These are phyloP conservation scores for Starmera quercuum DNA, from an alignment of 805 yeast species.

Conservation along the genomic window DNA sequence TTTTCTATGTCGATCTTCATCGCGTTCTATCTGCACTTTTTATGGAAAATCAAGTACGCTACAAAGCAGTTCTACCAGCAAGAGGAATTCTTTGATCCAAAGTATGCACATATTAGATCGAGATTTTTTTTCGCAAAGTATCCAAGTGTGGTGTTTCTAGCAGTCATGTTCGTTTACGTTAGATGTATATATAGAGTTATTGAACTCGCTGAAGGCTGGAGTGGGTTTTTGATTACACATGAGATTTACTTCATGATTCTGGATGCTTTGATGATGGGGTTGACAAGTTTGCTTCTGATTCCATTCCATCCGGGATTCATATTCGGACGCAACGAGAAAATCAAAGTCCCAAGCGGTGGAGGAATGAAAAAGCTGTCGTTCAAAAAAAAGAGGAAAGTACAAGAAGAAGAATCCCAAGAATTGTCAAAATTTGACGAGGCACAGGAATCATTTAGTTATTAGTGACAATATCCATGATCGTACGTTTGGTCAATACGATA, in stretches of 20 bases:
- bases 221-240: conserved; percentile 52
- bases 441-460: too few relatives aligned
- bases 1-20: conserved; percentile 58
- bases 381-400: too few relatives aligned
- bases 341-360: neutral
- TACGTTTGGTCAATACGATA: too few relatives aligned
- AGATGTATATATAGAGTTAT: conserved; percentile 69
- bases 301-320: conserved; percentile 59
- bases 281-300: conserved; percentile 40
- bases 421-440: too few relatives aligned
- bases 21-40: conserved; percentile 39
- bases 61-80: conserved; percentile 17
- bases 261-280: conserved; percentile 55
- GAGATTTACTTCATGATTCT: conserved; percentile 53
- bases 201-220: conserved; percentile 70
- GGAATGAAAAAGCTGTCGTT: neutral
- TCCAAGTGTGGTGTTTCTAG: conserved; percentile 36
- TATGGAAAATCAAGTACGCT: conserved; percentile 25
- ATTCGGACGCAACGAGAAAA: conserved; percentile 27
- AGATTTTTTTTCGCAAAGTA: conserved; percentile 31
- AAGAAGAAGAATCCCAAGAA: too few relatives aligned
- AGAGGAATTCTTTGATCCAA: conserved; percentile 27
- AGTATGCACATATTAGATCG: conserved; percentile 27
- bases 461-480: too few relatives aligned
- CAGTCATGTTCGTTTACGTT: conserved; percentile 48